Base-by-base conservation (phyloP, 148 eudicot genomes). In the Chenopodium album region DNA sequence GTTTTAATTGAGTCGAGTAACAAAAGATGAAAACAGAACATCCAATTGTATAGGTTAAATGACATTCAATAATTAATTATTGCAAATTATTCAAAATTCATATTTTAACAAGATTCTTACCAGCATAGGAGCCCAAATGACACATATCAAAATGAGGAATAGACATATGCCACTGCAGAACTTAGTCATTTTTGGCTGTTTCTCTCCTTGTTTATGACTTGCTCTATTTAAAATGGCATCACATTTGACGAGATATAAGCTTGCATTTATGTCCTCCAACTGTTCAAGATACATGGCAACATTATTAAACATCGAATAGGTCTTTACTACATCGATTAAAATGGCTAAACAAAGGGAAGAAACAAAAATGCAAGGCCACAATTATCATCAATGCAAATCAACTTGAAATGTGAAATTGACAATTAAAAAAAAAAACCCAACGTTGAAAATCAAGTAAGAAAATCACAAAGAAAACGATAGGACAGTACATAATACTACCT, bases 111-210 rank as follows among this genome's bases (percentile, higher is more conserved):
- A 68, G 78, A 70, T 73, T 76, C 95, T 89, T 88, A 97, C 99
- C 95, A 97, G 91, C 99, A 97, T 97, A 60, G 99, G 99, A 87
- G 98, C 92, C 99, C 99, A 97, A 81, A 97, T 92, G 79, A 97
- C 98, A 82, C 93, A 92, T 71, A 97, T 90, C 81, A 97, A 84
- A 77, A 94, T 87, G 79, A 94, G 89, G 92, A 97, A 97, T 83
- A 97, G 90, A 85, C 98, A 97, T 74, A 97, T 90, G 76, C 99
- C 99, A 84, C 85, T 94, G 92, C 98, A 94, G 85, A 97, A 89
- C 85, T 97, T 97, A 28, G 94, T 94, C 90, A 90, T 86, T 85
- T 86, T 91, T 64, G 94, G 69, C 87, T 97, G 99, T 90, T 88
- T 97, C 78, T 92, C 95, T 85, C 99, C 99, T 85, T 85, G 97